Percentiles rank a stretch among this genome's conserved stretches.
These are phyloP conservation scores for Fusarium caatingaense DNA, from an alignment of 2,329 filamentous ascomycete genomes.

Conservation along the genomic window DNA sequence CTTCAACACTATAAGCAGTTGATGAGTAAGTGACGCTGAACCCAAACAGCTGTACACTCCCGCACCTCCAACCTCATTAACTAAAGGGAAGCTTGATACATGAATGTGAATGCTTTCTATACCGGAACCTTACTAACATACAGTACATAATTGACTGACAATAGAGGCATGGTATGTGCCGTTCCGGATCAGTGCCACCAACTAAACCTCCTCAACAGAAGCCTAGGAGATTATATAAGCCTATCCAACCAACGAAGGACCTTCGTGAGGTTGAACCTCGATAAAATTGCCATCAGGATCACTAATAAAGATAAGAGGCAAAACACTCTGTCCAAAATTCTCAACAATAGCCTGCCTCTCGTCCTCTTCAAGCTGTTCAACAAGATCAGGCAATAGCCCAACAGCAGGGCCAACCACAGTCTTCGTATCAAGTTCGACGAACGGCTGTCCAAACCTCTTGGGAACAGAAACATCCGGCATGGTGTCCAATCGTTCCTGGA, in stretches of 20 bases:
- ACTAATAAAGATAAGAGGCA: neutral
- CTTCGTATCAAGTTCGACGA: neutral
- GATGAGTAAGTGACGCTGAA: neutral
- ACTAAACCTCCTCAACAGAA: neutral
- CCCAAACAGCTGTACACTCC: neutral
- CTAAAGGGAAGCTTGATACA: neutral
- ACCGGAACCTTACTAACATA: neutral
- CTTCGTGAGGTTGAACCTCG: slow-evolving; percentile 11
- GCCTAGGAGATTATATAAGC: neutral
- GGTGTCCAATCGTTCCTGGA: slow-evolving; percentile 1
- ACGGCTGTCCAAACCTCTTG: slow-evolving; percentile 1
- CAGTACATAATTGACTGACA: neutral
- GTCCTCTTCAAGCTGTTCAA: neutral
- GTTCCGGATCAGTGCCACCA: too few species aligned
- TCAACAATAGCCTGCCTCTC: slow-evolving; percentile 2
- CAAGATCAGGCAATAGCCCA: neutral
- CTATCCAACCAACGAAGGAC: neutral
- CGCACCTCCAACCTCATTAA: neutral
- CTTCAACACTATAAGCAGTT: neutral
- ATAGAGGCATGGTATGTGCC: neutral
- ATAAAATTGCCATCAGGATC: slow-evolving; percentile 21
- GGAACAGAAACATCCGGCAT: neutral
- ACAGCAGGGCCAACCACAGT: slow-evolving; percentile 1
- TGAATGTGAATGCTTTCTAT: neutral
- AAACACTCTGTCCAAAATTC: neutral